A percentile compares a stretch with the other conserved stretches of the same genome.
Evolutionary conservation across 2,329 filamentous ascomycete genomes (phyloP).

Genomic region (Gliomastix tumulicola): DNA sequence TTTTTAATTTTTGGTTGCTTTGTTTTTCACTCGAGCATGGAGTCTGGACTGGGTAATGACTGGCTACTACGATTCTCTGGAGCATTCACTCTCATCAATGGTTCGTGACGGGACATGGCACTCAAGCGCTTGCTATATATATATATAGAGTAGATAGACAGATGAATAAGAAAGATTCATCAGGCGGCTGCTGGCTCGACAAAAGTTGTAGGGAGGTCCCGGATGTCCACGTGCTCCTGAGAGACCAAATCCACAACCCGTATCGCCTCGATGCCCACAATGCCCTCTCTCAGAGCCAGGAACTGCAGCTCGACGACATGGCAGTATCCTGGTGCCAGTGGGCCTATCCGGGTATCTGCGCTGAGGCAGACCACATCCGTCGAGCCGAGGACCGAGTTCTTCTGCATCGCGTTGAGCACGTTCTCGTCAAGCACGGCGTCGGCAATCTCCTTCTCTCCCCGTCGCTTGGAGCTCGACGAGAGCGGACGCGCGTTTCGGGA

Average conservation of each 20-base stretch:
- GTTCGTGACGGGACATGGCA: too few species aligned
- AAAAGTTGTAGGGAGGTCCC: slow-evolving; percentile 65
- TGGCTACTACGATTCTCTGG: too few species aligned
- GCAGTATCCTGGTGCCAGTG: slow-evolving; percentile 64
- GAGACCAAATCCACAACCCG: slow-evolving; percentile 66
- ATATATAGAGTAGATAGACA: not conserved
- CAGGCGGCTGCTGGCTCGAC: slow-evolving; percentile 27
- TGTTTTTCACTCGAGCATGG: too few species aligned
- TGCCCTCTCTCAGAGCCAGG: slow-evolving; percentile 58
- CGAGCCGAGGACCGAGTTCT: slow-evolving; percentile 53
- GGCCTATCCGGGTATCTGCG: slow-evolving; percentile 67
- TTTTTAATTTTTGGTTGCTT: too few species aligned
- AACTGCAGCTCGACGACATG: slow-evolving; percentile 70
- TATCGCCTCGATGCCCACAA: slow-evolving; percentile 65
- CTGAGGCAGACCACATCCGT: slow-evolving; percentile 69
- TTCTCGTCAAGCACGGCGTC: slow-evolving; percentile 67
- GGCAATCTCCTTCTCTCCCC: slow-evolving; percentile 37
- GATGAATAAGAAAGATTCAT: not conserved
- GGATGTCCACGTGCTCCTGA: slow-evolving; percentile 71
- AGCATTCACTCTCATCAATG: too few species aligned
- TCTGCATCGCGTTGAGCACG: slow-evolving; percentile 64
- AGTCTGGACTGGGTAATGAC: too few species aligned
- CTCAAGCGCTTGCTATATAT: too few species aligned
- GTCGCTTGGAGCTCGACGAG: slow-evolving; percentile 34
- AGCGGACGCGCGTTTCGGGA: slow-evolving; percentile 44